Evolutionary conservation across 78 protist species (phyloP).

Genomic region (Dictyostelium brefeldianum): DNA sequence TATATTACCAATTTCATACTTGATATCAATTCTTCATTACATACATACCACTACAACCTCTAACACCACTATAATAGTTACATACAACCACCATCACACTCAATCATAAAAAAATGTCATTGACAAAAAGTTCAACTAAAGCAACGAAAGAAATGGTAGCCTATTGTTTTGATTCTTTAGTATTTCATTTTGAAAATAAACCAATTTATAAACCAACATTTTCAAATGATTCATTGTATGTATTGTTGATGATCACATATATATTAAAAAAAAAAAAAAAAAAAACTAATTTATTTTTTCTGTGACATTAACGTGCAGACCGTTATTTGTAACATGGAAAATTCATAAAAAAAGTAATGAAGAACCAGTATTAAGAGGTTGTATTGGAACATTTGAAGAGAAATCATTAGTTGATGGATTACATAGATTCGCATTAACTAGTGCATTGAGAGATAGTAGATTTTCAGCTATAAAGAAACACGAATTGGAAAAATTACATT

Average conservation of each 20-base stretch:
- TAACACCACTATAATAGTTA: too few relatives aligned
- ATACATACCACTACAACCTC: too few relatives aligned
- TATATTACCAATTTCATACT: too few relatives aligned
- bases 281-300: background rate
- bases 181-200: conserved; percentile 23
- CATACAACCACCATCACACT: too few relatives aligned
- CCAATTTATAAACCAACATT: conserved; percentile 38
- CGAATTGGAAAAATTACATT: conserved; percentile 58
- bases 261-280: background rate
- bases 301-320: background rate
- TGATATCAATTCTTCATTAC: too few relatives aligned
- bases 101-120: background rate
- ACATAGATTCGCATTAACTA: conserved; percentile 60
- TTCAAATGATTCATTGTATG: conserved; percentile 47
- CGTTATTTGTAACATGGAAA: conserved; percentile 89
- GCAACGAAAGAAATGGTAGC: conserved; percentile 52
- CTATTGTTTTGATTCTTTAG: conserved; percentile 49
- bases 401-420: conserved; percentile 53
- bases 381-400: conserved; percentile 82
- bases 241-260: background rate
- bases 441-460: conserved; percentile 77
- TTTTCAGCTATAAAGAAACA: conserved; percentile 56
- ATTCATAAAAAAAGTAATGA: conserved; percentile 2
- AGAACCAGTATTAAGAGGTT: conserved; percentile 73
- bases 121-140: background rate